Conservation (phyloP, 2,329 filamentous ascomycete species). For the Gremmenia infestans region DNA sequence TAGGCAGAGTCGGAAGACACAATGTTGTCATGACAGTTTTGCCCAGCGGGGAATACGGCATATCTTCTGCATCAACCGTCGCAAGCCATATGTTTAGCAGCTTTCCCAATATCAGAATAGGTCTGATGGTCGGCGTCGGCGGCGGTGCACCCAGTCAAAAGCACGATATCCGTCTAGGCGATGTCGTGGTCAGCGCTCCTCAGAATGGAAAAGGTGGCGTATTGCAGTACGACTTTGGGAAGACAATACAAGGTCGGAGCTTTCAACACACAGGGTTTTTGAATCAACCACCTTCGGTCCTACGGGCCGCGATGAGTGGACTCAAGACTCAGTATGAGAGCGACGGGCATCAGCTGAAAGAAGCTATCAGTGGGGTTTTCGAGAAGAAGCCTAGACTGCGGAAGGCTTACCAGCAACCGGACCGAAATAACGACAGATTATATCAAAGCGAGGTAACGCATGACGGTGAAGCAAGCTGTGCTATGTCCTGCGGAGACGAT, state of each 20-base stretch:
- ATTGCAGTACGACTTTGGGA: no score
- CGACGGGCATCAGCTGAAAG: conserved; percentile 16
- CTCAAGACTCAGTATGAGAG: conserved; percentile 22
- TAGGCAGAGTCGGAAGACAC: conserved; percentile 15
- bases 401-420: conserved; percentile 26
- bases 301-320: conserved; percentile 21
- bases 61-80: conserved; percentile 15
- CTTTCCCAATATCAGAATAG: conserved; percentile 14
- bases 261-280: conserved; percentile 20
- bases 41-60: conserved; percentile 14
- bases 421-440: conserved; percentile 26
- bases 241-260: conserved; percentile 13
- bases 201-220: conserved; percentile 10
- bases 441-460: conserved; percentile 22
- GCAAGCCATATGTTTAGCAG: conserved; percentile 16
- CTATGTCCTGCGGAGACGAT: conserved; percentile 19
- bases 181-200: no score
- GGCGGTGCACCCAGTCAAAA: conserved; percentile 12
- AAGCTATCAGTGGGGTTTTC: conserved; percentile 19
- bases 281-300: conserved; percentile 17
- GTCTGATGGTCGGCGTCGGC: conserved; percentile 18
- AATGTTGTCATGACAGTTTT: conserved; percentile 21
- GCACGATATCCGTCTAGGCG: conserved; percentile 4
- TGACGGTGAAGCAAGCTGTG: conserved; percentile 13
- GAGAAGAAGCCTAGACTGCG: conserved; percentile 25